Evolutionary conservation across 1,284 basidiomycete genomes (phyloP), one percentile per base, ranked within the genome.

Genomic region (Stygiomarasmius scandens): DNA sequence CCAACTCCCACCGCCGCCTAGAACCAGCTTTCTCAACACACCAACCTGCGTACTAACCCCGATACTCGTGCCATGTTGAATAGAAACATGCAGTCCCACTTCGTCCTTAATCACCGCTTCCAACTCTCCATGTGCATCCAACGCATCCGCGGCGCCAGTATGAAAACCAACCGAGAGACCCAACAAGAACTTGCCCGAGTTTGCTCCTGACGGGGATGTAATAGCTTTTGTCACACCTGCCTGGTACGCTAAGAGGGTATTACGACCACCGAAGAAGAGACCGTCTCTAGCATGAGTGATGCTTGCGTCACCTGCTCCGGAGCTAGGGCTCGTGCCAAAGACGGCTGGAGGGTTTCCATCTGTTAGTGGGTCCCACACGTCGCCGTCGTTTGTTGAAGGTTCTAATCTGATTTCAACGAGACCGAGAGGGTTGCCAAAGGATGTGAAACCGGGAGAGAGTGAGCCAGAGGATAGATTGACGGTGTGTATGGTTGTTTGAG

Each of bases 11-110:
- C 12, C 12, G 12, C 29, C 59, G 56, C 66, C 64, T 10, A 67
- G 64, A 22, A 80, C 63, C 12, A 73, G 55, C 1, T 63, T 61
- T 16, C 89, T 76, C 22, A 92, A 72, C 0, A 83, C 73, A 0
- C 81, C 84, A 47, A 92, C 78, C 67, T 90, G 84, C 10, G 86
- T 85, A 61, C 85, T 85, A 20, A 87, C 76, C 58, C 81, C 83
- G 0, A 77, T 76, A 64, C 63, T 62, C 19, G 75, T 56, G 2
- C 38, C 23, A 23, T 78, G 76, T 58, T 72, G 72, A 36, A 94
- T 64, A 0, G 74, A 68, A 54, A 94, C 74, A 64, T 93, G 90
- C 19, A 93, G 65, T 0, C 90, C 92, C 0, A 82, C 80, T 20
- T 81, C 77, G 3, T 82, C 75, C 63, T 87, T 82, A 43, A 89